Evolutionary conservation across 1,139 yeast species (phyloP), one percentile per base, ranked within the genome.

Genomic region (Sugiyamaella japonica): DNA sequence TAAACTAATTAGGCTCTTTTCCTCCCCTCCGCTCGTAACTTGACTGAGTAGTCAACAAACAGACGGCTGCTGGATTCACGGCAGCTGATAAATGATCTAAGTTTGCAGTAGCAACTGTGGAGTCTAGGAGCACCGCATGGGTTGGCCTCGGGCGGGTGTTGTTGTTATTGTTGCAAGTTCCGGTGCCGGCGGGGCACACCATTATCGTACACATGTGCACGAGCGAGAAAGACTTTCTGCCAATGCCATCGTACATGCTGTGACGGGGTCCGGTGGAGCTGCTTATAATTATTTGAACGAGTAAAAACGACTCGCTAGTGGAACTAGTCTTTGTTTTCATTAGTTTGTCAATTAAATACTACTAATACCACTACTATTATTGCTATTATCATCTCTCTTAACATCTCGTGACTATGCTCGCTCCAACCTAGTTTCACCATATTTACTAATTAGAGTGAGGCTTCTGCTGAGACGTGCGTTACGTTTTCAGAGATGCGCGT

Each of bases 401-500:
- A 20, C 25, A 20, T 20, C 25, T 20, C 25, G 25, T 20, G 25
- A 20, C 25, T 20, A 3, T 20, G 25, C 25, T 20, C 40, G 3
- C 16, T 37, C 40, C 12, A 25, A 13, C 44, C 7, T 42, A 42
- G 47, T 44, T 44, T 32, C 48, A 29, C n/a, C 34, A 29, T 29
- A 29, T 29, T 20, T 15, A 31, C 48, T 31, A 16, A 32, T 34
- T 32, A 15, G 17, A 13, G 48, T 34, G 48, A 32, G 48, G 48
- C 48, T 44, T 34, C 16, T 38, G 13, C 46, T 44, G 31, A 32
- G 31, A 17, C 31, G 48, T 36, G 32, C 48, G 48, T 44, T 44
- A 32, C 48, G 48, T 44, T 44, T 44, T 17, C 29, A 17, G 48
- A 17, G 25, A 12, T 36, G 20, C 48, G 48, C 39, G 28, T 29